These are phyloP conservation scores for Chlamydomonas applanata DNA, from an alignment of 139 green algal genomes.

Conservation along the genomic window DNA sequence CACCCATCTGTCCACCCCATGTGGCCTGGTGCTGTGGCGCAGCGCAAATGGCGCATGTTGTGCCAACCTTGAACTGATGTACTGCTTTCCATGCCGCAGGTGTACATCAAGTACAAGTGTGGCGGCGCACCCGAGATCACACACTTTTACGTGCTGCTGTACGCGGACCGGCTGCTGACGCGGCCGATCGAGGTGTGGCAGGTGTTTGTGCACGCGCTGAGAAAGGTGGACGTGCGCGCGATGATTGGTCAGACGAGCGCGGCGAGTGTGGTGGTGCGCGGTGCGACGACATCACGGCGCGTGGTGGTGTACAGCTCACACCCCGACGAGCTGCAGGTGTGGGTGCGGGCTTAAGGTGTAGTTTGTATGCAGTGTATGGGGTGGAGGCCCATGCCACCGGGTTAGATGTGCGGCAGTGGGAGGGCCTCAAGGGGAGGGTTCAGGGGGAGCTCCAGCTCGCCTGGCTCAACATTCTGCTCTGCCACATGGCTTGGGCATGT, in stretches of 20 bases:
- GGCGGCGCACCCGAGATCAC: constrained; percentile 40
- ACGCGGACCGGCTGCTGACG: constrained; percentile 48
- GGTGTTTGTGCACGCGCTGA: constrained; percentile 57
- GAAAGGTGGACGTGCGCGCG: constrained; percentile 60
- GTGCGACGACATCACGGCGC: constrained; percentile 27
- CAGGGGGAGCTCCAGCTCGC: too few species aligned
- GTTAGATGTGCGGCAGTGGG: not conserved
- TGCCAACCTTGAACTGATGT: too few species aligned
- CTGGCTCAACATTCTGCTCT: too few species aligned
- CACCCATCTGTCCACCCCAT: too few species aligned
- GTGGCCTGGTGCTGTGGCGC: too few species aligned
- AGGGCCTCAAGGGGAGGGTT: too few species aligned
- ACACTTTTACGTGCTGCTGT: constrained; percentile 58
- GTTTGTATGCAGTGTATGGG: not conserved
- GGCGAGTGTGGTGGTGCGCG: constrained; percentile 49
- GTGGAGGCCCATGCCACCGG: not conserved
- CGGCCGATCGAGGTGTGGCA: constrained; percentile 58
- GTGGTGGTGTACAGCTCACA: constrained; percentile 53
- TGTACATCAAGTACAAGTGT: constrained; percentile 54
- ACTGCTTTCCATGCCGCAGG: constrained; percentile 14
- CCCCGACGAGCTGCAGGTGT: constrained; percentile 57
- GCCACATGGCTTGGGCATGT: too few species aligned
- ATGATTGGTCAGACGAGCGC: constrained; percentile 56
- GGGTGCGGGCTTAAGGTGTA: constrained; percentile 7
- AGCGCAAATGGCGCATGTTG: too few species aligned